Base-by-base conservation (phyloP, 768 basidiomycete genomes). In the Pulveroboletus sp. region DNA sequence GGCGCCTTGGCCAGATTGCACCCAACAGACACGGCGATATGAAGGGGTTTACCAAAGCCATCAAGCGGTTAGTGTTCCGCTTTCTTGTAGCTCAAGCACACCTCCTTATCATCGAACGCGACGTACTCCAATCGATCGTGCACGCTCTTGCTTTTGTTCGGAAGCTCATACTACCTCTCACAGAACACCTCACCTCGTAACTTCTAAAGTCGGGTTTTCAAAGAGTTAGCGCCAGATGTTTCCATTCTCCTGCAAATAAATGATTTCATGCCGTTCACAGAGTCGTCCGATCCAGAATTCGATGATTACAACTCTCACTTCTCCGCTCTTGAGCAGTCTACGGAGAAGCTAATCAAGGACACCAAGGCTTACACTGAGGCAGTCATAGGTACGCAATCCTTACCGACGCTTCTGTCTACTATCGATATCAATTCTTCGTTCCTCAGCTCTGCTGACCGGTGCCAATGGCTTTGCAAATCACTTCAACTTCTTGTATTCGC, bases 281-380 rank as follows among this genome's bases (percentile, higher is more conserved):
- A 86, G 69, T 91, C 91, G 5, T 75, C 68, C 59, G 93, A 94
- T 73, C 80, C 88, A 17, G 92, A 94, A 65, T 95, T 93, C 70
- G 90, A 95, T 58, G 91, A 93, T 52, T 88, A 83, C 58, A 78
- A 83, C 55, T 78, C 84, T 39, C 82, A 89, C 64, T 95, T 96
- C 67, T 68, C 77, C 10, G 63, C 77, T 4, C 73, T 97, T 57
- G 93, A 98, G 70, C 69, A 78, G 44, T 84, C 88, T 24, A 80
- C 87, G 0, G 93, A 94, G 65, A 93, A 93, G 72, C 73, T 98
- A 50, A 70, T 93, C 59, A 97, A 98, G 73, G 94, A 99, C 62
- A 84, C 88, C 30, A 90, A 86, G 61, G 76, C 82, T 6, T 98
- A 93, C 72, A 81, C 81, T 14, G 93, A 97, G 37, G 80, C 87